A percentile compares a stretch with the other conserved stretches of the same genome.
These are phyloP conservation scores for Debaryomyces hansenii DNA, from an alignment of 805 yeast genomes.

Conservation along the genomic window DNA sequence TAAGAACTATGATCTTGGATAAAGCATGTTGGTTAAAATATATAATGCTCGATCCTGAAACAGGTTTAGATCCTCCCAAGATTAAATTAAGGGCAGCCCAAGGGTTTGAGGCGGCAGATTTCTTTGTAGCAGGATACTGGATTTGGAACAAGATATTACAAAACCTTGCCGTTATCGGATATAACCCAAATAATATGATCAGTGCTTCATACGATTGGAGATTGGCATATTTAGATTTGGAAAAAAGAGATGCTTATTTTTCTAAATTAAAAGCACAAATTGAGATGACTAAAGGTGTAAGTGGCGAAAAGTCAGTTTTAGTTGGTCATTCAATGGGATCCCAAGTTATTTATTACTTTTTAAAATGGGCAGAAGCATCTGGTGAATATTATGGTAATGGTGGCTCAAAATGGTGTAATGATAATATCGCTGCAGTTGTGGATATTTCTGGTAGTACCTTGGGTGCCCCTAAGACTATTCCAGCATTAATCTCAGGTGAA, in stretches of 20 bases:
- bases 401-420: slow-evolving; percentile 86
- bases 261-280: slow-evolving; percentile 70
- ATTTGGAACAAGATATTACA: slow-evolving; percentile 97
- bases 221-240: slow-evolving; percentile 83
- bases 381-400: slow-evolving; percentile 86
- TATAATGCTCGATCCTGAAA: slow-evolving; percentile 81
- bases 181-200: slow-evolving; percentile 86
- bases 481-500: slow-evolving; percentile 93
- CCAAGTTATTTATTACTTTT: slow-evolving; percentile 81
- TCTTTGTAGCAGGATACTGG: slow-evolving; percentile 97
- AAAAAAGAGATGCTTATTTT: slow-evolving; percentile 83
- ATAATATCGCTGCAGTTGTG: slow-evolving; percentile 74
- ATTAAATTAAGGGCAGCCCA: slow-evolving; percentile 85
- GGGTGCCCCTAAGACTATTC: slow-evolving; percentile 93
- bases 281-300: slow-evolving; percentile 54
- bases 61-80: slow-evolving; percentile 90
- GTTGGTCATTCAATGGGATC: slow-evolving; percentile 97
- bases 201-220: slow-evolving; percentile 98
- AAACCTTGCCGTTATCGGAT: slow-evolving; percentile 90
- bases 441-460: slow-evolving; percentile 88
- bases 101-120: slow-evolving; percentile 96
- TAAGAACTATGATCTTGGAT: slow-evolving; percentile 86
- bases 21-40: slow-evolving; percentile 94
- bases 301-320: slow-evolving; percentile 69
- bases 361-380: slow-evolving; percentile 95